Percentiles rank a stretch among this genome's conserved stretches.
These are phyloP conservation scores for Durusdinium trenchii DNA, from an alignment of 73 alveolate genomes.

Conservation along the genomic window DNA sequence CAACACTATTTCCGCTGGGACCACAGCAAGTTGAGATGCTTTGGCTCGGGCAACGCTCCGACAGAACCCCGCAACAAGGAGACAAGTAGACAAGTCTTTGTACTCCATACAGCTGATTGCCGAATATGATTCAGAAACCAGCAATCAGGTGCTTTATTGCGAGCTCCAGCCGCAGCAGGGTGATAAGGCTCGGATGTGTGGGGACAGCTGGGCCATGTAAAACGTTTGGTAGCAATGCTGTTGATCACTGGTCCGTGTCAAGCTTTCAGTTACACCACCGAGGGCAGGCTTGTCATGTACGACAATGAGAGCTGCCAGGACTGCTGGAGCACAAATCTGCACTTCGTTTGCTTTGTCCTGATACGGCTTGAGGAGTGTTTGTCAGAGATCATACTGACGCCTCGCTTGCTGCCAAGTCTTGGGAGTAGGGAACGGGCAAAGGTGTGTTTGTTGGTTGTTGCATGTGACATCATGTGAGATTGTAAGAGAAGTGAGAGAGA, in stretches of 20 bases:
- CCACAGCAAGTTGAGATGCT: background rate
- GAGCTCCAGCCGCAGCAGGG: slow-evolving; percentile 90
- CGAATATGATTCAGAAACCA: no score
- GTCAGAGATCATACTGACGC: slow-evolving; percentile 48
- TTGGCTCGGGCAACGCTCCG: no score
- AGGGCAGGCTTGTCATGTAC: slow-evolving; percentile 77
- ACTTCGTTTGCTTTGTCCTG: background rate
- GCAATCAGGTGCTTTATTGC: slow-evolving; percentile 81
- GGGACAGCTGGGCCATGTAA: no score
- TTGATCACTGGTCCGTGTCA: no score
- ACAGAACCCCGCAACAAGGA: no score
- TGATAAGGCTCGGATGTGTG: slow-evolving; percentile 69
- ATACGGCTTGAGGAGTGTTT: background rate
- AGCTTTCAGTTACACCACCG: background rate
- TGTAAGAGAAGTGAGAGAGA: background rate
- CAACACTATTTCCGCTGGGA: slow-evolving; percentile 38
- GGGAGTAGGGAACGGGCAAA: no score
- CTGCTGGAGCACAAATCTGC: background rate
- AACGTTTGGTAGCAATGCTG: background rate
- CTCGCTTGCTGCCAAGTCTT: background rate
- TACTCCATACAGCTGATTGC: no score
- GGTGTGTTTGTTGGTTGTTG: background rate
- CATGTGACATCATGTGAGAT: background rate
- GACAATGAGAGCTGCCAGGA: slow-evolving; percentile 85
- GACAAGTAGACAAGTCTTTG: no score